These are phyloP conservation scores for Mesembryanthemum crystallinum DNA, from an alignment of 148 eudicot species.

Conservation along the genomic window DNA sequence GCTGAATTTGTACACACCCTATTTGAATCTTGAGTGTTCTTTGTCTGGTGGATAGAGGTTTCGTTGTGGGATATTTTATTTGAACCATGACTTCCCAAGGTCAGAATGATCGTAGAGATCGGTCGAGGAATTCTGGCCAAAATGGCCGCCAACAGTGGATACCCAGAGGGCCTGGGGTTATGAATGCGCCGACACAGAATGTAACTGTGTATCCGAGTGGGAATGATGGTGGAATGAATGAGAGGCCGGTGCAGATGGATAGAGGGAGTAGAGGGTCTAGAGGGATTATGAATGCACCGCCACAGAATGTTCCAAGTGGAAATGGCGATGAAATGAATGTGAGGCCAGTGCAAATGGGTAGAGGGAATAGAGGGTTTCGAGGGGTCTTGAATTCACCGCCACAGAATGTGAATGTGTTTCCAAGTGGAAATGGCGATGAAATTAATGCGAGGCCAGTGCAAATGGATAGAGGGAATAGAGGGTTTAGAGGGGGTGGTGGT, in stretches of 20 bases:
- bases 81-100: constrained; percentile 64
- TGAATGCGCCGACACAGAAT: constrained; percentile 23
- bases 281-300: constrained; percentile 29
- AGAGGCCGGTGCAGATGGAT: constrained; percentile 12
- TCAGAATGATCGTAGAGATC: constrained; percentile 50
- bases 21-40: background rate
- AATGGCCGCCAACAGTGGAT: constrained; percentile 63
- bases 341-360: constrained; percentile 14
- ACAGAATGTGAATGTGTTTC: constrained; percentile 18
- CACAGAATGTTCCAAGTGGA: constrained; percentile 18
- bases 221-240: constrained; percentile 32
- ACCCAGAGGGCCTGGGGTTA: constrained; percentile 50
- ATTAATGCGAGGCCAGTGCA: constrained; percentile 19
- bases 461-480: constrained; percentile 22
- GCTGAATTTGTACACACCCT: background rate
- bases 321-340: constrained; percentile 32
- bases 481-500: constrained; percentile 29
- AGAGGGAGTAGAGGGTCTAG: constrained; percentile 27
- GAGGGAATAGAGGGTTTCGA: constrained; percentile 28
- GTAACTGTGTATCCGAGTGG: constrained; percentile 21
- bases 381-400: constrained; percentile 31
- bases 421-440: constrained; percentile 30
- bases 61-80: background rate
- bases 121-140: constrained; percentile 39
- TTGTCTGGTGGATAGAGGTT: background rate